phyloP scores from a whole-genome alignment of 2,329 filamentous ascomycete species.

The Pseudopyrenochaeta lycopersici region DNA sequence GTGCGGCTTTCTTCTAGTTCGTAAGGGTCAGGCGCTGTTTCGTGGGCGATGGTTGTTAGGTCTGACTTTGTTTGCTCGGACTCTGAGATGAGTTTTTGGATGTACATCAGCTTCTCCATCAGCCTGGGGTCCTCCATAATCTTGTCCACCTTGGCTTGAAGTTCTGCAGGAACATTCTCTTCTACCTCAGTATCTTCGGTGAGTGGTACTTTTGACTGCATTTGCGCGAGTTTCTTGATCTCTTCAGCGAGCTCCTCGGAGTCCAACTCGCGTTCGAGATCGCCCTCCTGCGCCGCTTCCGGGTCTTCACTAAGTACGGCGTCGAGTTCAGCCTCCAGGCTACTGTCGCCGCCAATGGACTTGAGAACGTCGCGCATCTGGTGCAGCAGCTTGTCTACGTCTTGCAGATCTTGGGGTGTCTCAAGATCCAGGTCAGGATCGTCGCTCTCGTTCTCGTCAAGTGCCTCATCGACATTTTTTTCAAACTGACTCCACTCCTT shows the following conservation, averaged over 20 bases:
- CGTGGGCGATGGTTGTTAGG: conserved; percentile 26
- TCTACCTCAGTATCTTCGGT: conserved; percentile 8
- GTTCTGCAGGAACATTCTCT: conserved; percentile 37
- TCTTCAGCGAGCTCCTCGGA: conserved; percentile 32
- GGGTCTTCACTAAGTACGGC: conserved; percentile 28
- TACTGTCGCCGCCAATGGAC: conserved; percentile 26
- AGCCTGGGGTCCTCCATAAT: conserved; percentile 46
- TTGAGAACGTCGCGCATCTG: conserved; percentile 40
- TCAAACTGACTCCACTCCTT: conserved; percentile 20
- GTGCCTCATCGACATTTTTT: conserved; percentile 17
- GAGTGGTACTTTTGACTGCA: conserved; percentile 10
- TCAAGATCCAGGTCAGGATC: conserved; percentile 12
- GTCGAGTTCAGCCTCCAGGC: conserved; percentile 33
- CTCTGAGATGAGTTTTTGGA: conserved; percentile 36
- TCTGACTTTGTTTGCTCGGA: conserved; percentile 14
- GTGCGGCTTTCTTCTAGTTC: conserved; percentile 32
- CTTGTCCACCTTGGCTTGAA: conserved; percentile 43
- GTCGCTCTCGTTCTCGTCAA: conserved; percentile 12
- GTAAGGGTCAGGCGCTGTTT: conserved; percentile 40
- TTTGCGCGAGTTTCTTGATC: conserved; percentile 27
- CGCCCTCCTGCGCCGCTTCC: conserved; percentile 16
- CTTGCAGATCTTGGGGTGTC: conserved; percentile 21
- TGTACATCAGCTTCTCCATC: conserved; percentile 43
- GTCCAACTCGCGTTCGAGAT: conserved; percentile 29
- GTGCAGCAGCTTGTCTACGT: conserved; percentile 30